Conservation (phyloP, 108 stramenopile species). For the Poteriospumella lacustris region DNA sequence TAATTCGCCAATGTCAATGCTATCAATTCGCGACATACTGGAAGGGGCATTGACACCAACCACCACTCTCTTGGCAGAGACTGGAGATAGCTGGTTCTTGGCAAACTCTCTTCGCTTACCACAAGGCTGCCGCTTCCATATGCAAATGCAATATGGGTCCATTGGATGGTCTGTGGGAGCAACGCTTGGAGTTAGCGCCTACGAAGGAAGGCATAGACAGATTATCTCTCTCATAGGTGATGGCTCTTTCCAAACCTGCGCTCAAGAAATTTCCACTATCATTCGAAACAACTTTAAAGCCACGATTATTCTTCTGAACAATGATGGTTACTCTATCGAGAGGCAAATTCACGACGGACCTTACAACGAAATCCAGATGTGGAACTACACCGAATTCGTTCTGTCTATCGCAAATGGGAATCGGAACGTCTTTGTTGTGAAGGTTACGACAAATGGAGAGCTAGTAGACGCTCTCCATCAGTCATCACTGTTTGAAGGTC, state of each 20-base stretch:
- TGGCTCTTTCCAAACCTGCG: constrained; percentile 25
- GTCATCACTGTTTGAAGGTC: background rate
- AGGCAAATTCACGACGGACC: constrained; percentile 28
- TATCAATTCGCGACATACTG: background rate
- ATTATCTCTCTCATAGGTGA: constrained; percentile 26
- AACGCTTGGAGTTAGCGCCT: background rate
- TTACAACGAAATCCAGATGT: constrained; percentile 30
- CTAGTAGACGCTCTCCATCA: background rate
- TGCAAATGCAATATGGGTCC: constrained; percentile 32
- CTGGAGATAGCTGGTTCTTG: constrained; percentile 29
- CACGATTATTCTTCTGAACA: constrained; percentile 25
- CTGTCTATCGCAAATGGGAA: background rate
- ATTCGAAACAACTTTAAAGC: constrained; percentile 12
- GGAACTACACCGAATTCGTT: constrained; percentile 26
- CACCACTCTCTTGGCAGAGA: constrained; percentile 20
- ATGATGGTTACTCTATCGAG: constrained; percentile 30
- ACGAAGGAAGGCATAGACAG: background rate
- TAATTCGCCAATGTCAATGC: background rate
- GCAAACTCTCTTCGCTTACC: constrained; percentile 12
- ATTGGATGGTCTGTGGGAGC: constrained; percentile 34
- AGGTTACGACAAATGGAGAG: constrained; percentile 21
- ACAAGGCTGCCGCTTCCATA: constrained; percentile 3
- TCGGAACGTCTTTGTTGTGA: constrained; percentile 10
- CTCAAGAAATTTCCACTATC: constrained; percentile 31
- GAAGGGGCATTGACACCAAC: background rate